Percentiles rank a stretch among this genome's conserved stretches.
These are phyloP conservation scores for Phlebopus sp. DNA, from an alignment of 1,284 basidiomycete species.

Conservation along the genomic window DNA sequence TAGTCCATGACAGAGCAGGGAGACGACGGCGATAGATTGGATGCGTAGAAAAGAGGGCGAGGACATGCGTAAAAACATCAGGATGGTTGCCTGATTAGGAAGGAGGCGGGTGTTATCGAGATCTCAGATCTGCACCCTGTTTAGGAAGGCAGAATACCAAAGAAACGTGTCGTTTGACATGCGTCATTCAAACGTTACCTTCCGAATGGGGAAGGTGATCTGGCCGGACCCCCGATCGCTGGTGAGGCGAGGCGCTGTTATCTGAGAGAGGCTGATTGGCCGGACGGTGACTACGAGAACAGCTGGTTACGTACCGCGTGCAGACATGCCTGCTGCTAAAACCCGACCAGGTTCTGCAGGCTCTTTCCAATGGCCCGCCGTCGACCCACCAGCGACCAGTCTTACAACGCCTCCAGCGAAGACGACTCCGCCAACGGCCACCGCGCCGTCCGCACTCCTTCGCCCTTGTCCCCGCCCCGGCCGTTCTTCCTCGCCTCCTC, in stretches of 20 bases:
- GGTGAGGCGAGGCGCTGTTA: background rate
- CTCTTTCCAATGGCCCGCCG: slow-evolving; percentile 14
- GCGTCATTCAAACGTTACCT: slow-evolving; percentile 4
- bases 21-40: slow-evolving; percentile 15
- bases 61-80: background rate
- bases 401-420: slow-evolving; percentile 25
- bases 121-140: slow-evolving; percentile 1
- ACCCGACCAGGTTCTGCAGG: slow-evolving; percentile 12
- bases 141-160: background rate
- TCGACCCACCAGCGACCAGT: slow-evolving; percentile 15
- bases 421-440: slow-evolving; percentile 25
- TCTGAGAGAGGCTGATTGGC: background rate
- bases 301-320: background rate
- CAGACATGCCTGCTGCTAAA: slow-evolving; percentile 1
- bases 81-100: background rate
- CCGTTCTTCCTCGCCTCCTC: slow-evolving; percentile 25
- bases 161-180: background rate
- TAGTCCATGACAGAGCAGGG: slow-evolving; percentile 29
- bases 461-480: slow-evolving; percentile 18
- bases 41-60: background rate
- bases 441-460: background rate
- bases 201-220: background rate
- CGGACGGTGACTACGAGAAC: background rate
- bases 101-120: background rate
- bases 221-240: background rate